Evolutionary conservation across 495 filamentous ascomycete species (phyloP), one percentile per base, ranked within the genome.

Genomic region (Penicillium riverlandense): DNA sequence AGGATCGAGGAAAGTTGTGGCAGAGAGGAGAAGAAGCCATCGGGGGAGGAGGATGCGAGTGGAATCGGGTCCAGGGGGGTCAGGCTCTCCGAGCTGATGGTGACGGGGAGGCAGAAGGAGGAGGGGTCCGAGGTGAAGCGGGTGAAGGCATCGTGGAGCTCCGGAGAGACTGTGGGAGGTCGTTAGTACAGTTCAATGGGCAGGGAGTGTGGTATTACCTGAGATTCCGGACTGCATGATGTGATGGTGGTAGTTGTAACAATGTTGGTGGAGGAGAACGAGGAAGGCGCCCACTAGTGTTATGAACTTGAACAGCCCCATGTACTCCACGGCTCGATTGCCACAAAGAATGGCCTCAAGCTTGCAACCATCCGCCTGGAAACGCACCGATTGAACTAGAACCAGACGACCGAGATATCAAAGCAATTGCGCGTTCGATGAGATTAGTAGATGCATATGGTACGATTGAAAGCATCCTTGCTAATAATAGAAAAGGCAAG

Each of bases 221-320:
- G 84, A 79, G 54, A 94, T 94, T 66, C 88, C 88, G 11, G 88
- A 94, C 75, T 94, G 88, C 88, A 94, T 94, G 48, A 59, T 67
- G 61, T 30, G 32, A 22, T 22, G 22, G 22, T 3, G 22, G 22
- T 22, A 4, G 22, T 22, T 22, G 22, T 22, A 22, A 22, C 2
- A 22, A 22, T 3, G 22, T 22, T 0, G 22, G 22, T 22, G 22
- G 45, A 47, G 43, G 44, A 44, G 38, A 49, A 54, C 46, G 53
- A 49, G 48, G 53, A 49, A 58, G 57, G 47, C 47, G 52, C 4
- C 22, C 22, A 22, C 22, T 22, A 4, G 22, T 3, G 6, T 22
- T 3, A 3, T 22, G 22, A 22, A 2, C 22, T 3, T 22, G 22
- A 22, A 22, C 2, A 3, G 6, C 22, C 22, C 22, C 22, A 22